Evolutionary conservation across 192 early-diverging fungal genomes (phyloP).

Genomic region (Entophlyctis luteolus): DNA sequence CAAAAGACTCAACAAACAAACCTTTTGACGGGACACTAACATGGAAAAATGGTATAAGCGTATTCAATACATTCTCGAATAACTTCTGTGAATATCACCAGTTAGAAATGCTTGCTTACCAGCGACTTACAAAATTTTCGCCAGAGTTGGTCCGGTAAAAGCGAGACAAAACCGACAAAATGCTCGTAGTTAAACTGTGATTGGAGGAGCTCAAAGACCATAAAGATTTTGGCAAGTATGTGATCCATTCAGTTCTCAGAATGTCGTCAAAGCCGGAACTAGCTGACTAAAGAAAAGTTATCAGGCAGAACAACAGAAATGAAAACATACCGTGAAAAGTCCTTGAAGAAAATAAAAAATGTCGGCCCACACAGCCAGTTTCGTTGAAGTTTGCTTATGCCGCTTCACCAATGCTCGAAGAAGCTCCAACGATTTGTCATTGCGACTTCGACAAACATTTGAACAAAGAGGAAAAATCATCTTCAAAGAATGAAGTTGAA

Average conservation of each 20-base stretch:
- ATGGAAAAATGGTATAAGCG: conserved; percentile 7
- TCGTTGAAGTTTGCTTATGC: conserved; percentile 1
- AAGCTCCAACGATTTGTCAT: not conserved
- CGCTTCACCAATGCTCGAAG: not conserved
- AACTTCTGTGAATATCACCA: not conserved
- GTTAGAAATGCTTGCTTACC: not conserved
- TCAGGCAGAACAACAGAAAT: not conserved
- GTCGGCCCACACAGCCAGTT: not conserved
- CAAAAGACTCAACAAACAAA: not conserved
- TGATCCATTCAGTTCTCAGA: not conserved
- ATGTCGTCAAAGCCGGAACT: not conserved
- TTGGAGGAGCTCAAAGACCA: conserved; percentile 7
- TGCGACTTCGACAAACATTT: not conserved
- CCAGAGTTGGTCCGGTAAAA: not conserved
- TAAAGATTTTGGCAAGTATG: not conserved
- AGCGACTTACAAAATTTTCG: not conserved
- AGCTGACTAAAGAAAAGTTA: not conserved
- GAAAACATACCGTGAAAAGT: not conserved
- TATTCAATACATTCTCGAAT: not conserved
- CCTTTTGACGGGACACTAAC: not conserved
- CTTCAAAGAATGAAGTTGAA: conserved; percentile 7
- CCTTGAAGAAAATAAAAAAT: not conserved
- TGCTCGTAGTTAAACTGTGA: not conserved
- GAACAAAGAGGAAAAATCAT: conserved; percentile 16
- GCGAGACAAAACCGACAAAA: conserved; percentile 1